Evolutionary conservation across 495 filamentous ascomycete species (phyloP), one percentile per base, ranked within the genome.

Genomic region (Penicillium flavigenum): DNA sequence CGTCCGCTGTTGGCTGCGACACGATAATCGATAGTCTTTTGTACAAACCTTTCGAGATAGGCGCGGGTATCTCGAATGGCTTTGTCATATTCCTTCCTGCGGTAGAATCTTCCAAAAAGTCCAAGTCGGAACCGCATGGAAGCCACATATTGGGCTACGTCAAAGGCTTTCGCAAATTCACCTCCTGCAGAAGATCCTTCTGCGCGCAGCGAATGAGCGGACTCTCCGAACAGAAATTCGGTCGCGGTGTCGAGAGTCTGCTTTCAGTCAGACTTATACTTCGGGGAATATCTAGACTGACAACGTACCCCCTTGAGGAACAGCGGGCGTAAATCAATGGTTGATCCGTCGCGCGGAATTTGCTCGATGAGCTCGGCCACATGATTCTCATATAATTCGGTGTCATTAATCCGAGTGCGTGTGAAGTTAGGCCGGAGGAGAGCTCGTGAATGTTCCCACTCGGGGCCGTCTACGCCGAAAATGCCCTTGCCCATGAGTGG

Each of bases 191-290:
- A 22, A 19, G 59, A 43, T 2, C 51, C 31, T 22, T 55, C 55
- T 6, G 58, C 43, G 1, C 63, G 46, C 11, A 83, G 65, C 1
- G 69, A 71, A 16, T 80, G 63, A 3, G 74, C 74, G 6, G 76
- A 79, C 51, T 83, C 77, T 4, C 89, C 88, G 50, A 91, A 87
- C 4, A 93, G 74, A 64, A 92, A 88, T 58, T 91, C 86, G 0
- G 87, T 91, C 0, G 86, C 79, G 0, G 86, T 76, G 64, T 92
- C 88, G 9, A 91, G 75, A 1, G 87, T 88, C 43, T 88, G 63
- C 5, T 5, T 8, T 44, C 9, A 2, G 14, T 53, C 6, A 53
- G 39, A 5, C 9, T 20, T n/a, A 70, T 56, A 48, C 16, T 19
- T 19, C 34, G 27, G 11, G 42, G 1, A 8, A 9, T 4, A 29